phyloP scores from a whole-genome alignment of 345 rosid genomes.

The Durio zibethinus region DNA sequence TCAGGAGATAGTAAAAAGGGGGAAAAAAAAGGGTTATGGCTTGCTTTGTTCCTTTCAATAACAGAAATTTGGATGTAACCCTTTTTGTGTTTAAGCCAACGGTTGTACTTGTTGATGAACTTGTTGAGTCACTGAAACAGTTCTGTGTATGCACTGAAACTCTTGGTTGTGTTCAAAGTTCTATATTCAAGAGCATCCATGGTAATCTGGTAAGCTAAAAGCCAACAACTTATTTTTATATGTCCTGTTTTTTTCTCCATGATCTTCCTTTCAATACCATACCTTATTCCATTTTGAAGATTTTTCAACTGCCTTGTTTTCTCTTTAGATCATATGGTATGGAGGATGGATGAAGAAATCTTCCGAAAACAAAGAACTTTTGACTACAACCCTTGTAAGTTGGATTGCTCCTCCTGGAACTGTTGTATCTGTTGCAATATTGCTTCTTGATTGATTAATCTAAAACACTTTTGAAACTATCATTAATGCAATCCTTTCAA shows the following conservation, averaged over 20 bases:
- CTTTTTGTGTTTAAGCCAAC: conserved; percentile 44
- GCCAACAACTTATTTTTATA: not conserved
- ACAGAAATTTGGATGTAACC: conserved; percentile 38
- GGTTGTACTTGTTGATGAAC: conserved; percentile 36
- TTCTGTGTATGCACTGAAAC: conserved; percentile 33
- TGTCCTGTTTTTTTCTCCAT: not conserved
- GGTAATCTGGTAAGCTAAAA: conserved; percentile 45
- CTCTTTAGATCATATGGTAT: conserved; percentile 57
- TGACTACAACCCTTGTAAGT: conserved; percentile 44
- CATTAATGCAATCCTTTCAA: not conserved
- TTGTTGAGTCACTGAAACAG: conserved; percentile 33
- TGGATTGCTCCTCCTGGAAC: not conserved
- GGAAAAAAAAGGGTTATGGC: conserved; percentile 16
- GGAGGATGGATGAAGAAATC: conserved; percentile 58
- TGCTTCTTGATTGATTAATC: not conserved
- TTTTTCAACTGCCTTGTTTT: not conserved
- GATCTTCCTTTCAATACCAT: not conserved
- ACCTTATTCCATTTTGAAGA: not conserved
- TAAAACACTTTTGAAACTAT: not conserved
- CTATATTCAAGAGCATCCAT: conserved; percentile 59
- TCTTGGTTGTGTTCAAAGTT: conserved; percentile 55
- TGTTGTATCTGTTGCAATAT: not conserved
- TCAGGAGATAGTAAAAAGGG: not conserved
- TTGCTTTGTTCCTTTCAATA: conserved; percentile 50
- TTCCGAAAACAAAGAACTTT: conserved; percentile 36